Evolutionary conservation across 2,329 filamentous ascomycete genomes (phyloP), one percentile per base, ranked within the genome.

Genomic region (Trichoderma afroharzianum): DNA sequence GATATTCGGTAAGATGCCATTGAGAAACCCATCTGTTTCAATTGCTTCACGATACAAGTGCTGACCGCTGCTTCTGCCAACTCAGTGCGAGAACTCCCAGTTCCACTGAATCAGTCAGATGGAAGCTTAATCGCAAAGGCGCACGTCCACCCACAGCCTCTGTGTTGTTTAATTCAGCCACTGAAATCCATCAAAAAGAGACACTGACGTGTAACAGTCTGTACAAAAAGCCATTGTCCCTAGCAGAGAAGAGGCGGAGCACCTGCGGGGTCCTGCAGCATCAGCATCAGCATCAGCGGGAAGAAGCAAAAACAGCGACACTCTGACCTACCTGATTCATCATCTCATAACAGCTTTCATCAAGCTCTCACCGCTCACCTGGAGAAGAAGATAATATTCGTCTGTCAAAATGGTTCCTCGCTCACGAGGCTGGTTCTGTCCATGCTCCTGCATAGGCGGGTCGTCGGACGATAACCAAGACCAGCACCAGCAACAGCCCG

Each of bases 381-480:
- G 21, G 4, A 3, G 11, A 55, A 24, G 4, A 36, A 30, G 2
- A 58, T 36, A 15, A n/a, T n/a, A n/a, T n/a, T n/a, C n/a, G 33
- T 2, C 9, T 15, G 33, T 43, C 18, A 4, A 33, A 26, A 71
- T 71, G 68, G 26, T 39, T 14, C 61, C 68, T 33, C 47, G 11
- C 4, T 63, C 36, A 24, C 68, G 43, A 47, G 30, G 55, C 66
- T 69, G 66, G 66, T 39, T 53, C 66, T 69, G 66, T 12, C 32
- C 68, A 43, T 71, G 68, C 53, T 58, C 61, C 7, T 71, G 68
- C 68, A 28, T 71, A 30, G 18, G 57, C 30, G 66, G 57, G 11
- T 69, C 66, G 6, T 69, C 66, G 5, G 66, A 69, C 39, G 32
- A 39, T 15, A 58, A 69, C 3, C 61, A 66, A 30, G 68, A 64